These are phyloP conservation scores for Phytophthora constricta DNA, from an alignment of 352 stramenopile genomes.

Conservation along the genomic window DNA sequence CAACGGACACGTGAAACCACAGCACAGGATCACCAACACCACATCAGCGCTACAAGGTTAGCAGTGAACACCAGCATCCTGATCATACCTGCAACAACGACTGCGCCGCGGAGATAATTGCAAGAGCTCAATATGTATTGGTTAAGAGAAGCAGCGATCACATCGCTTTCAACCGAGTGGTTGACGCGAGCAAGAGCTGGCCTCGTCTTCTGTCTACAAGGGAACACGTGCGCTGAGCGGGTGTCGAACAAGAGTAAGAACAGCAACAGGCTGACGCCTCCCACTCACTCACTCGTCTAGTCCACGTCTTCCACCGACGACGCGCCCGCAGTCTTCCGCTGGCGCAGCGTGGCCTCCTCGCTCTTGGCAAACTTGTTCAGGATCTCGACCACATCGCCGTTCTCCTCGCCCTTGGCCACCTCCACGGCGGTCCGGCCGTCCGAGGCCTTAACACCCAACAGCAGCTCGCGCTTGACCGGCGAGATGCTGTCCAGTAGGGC, in stretches of 20 bases:
- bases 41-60: neutral
- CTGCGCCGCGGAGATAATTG: conserved; percentile 16
- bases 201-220: conserved; percentile 32
- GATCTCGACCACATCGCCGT: conserved; percentile 72
- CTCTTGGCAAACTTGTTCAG: conserved; percentile 47
- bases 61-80: neutral
- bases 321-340: conserved; percentile 52
- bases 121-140: conserved; percentile 34
- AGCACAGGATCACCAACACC: conserved; percentile 15
- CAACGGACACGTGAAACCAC: conserved; percentile 31
- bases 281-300: conserved; percentile 40
- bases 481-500: conserved; percentile 56
- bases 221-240: conserved; percentile 18
- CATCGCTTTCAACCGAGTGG: conserved; percentile 2
- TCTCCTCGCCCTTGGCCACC: conserved; percentile 74
- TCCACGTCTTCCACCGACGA: conserved; percentile 81
- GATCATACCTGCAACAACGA: conserved; percentile 6
- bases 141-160: conserved; percentile 13
- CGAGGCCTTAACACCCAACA: conserved; percentile 59
- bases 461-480: conserved; percentile 41
- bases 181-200: conserved; percentile 9
- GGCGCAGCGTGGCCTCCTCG: conserved; percentile 52
- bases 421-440: conserved; percentile 73
- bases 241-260: conserved; percentile 20
- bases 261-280: conserved; percentile 8